A percentile compares a stretch with the other conserved stretches of the same genome.
phyloP scores from a whole-genome alignment of 73 alveolate species.

The Symbiodinium pilosum region DNA sequence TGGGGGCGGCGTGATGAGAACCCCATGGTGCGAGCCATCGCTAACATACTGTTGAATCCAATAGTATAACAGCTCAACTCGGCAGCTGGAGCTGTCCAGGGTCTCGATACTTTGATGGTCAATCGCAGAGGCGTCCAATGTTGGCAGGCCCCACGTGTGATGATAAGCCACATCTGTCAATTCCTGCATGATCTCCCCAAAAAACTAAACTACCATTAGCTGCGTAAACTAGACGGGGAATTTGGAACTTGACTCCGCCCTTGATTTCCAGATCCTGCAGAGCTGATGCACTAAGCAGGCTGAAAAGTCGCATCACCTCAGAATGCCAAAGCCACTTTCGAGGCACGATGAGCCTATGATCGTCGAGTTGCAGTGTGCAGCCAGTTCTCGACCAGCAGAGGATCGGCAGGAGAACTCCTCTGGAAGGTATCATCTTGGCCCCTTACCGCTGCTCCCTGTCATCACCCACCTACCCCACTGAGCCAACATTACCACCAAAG shows the following conservation, averaged over 20 bases:
- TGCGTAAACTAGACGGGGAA: too few relatives aligned
- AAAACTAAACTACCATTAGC: too few relatives aligned
- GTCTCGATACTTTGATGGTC: conserved; percentile 58
- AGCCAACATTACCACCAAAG: too few relatives aligned
- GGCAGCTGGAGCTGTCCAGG: conserved; percentile 43
- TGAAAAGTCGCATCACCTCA: conserved; percentile 42
- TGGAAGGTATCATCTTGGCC: too few relatives aligned
- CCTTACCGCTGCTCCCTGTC: too few relatives aligned
- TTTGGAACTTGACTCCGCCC: too few relatives aligned
- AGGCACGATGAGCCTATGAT: too few relatives aligned
- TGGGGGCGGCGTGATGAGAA: conserved; percentile 51
- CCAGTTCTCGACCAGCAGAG: conserved; percentile 61
- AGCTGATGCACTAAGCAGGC: conserved; percentile 56
- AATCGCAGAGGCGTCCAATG: conserved; percentile 61
- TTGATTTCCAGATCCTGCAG: too few relatives aligned
- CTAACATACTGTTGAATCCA: conserved; percentile 51
- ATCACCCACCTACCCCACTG: too few relatives aligned
- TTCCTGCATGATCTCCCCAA: too few relatives aligned
- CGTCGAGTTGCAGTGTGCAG: conserved; percentile 33
- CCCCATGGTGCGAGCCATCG: conserved; percentile 35
- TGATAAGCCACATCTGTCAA: conserved; percentile 59
- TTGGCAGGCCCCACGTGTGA: conserved; percentile 72
- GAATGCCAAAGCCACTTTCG: too few relatives aligned
- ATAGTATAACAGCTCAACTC: conserved; percentile 44
- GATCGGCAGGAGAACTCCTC: conserved; percentile 62